These are phyloP conservation scores for Cylindrodendrum hubeiense DNA, from an alignment of 2,329 filamentous ascomycete genomes.

Conservation along the genomic window DNA sequence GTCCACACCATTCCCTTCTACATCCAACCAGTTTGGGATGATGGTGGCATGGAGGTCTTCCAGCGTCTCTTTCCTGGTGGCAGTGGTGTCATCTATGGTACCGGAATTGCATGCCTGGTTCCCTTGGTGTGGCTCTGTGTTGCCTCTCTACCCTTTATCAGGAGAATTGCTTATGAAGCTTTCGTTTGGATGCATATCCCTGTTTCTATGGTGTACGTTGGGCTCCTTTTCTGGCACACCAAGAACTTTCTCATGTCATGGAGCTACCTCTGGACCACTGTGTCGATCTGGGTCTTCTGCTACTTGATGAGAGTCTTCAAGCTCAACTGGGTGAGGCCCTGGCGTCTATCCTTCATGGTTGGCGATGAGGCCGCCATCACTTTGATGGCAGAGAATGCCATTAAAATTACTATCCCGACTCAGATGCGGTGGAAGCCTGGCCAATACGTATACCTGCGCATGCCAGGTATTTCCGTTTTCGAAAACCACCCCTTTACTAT, in stretches of 20 bases:
- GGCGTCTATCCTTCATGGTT: slow-evolving; percentile 83
- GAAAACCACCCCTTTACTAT: slow-evolving; percentile 98
- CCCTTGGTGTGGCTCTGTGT: slow-evolving; percentile 87
- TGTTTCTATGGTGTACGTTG: slow-evolving; percentile 83
- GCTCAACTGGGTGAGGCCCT: slow-evolving; percentile 89
- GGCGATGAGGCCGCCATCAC: slow-evolving; percentile 93
- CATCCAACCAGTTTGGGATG: slow-evolving; percentile 86
- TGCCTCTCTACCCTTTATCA: slow-evolving; percentile 83
- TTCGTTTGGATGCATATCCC: slow-evolving; percentile 88
- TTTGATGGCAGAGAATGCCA: slow-evolving; percentile 90
- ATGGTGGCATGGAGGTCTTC: slow-evolving; percentile 79
- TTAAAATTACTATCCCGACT: slow-evolving; percentile 95
- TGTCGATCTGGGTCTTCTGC: slow-evolving; percentile 82
- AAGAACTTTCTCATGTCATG: slow-evolving; percentile 93
- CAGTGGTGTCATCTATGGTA: slow-evolving; percentile 83
- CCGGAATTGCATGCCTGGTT: slow-evolving; percentile 83
- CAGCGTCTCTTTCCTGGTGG: slow-evolving; percentile 74
- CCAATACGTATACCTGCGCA: slow-evolving; percentile 93
- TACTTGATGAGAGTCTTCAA: slow-evolving; percentile 83
- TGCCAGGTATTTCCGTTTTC: slow-evolving; percentile 90
- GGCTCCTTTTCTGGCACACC: slow-evolving; percentile 94
- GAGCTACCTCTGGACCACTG: slow-evolving; percentile 86
- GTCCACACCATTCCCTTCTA: slow-evolving; percentile 93
- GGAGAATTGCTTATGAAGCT: slow-evolving; percentile 84
- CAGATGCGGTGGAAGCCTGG: slow-evolving; percentile 94